Evolutionary conservation across 2,329 filamentous ascomycete genomes (phyloP), one percentile per base, ranked within the genome.

Genomic region (Cercospora nicotianae): DNA sequence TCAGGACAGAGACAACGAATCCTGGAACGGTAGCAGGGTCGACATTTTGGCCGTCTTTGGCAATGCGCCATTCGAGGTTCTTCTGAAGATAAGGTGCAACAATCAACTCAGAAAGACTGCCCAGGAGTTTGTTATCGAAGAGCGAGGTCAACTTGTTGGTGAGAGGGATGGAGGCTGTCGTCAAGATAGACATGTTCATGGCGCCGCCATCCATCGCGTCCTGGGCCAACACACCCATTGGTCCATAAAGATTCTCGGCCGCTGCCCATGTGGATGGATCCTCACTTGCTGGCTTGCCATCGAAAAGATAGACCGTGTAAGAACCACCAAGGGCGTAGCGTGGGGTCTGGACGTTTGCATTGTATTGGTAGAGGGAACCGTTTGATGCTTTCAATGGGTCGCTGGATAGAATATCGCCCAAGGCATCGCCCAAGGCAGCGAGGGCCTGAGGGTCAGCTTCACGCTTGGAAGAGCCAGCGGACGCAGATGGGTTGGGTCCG

Each of bases 221-320:
- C 16, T 67, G 60, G 8, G 69, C 55, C 20, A 71, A 53, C 4
- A 84, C 77, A 31, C 85, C 86, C 71, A 90, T 84, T 0, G 85
- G 85, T 1, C 90, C 90, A 16, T 90, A 83, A 18, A 90, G 82
- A 68, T 86, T 88, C 0, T 78, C 73, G 1, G 86, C 83, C 58
- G 77, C 75, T 1, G 81, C 74, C 88, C 89, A 91, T 0, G 77
- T 73, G 5, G 69, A 69, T 2, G 81, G 73, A 48, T 87, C 80
- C 5, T 76, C 73, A 1, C 84, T 70, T 4, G 36, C 66, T 23
- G 74, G 81, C 2, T 82, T 74, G 0, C 89, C 90, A 2, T 93
- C 76, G 79, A 93, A 94, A 67, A 94, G 82, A 75, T 89, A 86
- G 42, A 94, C 81, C 66, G 81, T 83, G 75, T 90, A 92, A 0